Base-by-base conservation (phyloP, 208 protist species). In the Borovskyia barvae region DNA sequence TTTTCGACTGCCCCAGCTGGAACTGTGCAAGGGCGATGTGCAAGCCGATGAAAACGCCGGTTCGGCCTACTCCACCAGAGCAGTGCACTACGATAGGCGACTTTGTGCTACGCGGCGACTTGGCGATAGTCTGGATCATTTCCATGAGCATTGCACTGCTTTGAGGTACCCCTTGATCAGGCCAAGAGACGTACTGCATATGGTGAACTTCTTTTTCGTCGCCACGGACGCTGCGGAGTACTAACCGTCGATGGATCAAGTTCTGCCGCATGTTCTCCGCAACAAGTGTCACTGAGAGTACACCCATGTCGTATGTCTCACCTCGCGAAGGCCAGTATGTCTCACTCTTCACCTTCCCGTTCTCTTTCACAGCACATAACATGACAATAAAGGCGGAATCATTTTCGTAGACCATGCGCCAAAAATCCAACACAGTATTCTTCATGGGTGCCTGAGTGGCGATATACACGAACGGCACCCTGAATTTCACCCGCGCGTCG, bases 371-470 rank as follows among this genome's bases (percentile, higher is more conserved):
- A 1, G 54, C 70, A 57, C 84, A 92, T 9, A 95, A 74, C 87
- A 95, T 95, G 15, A 95, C 75, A 51, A 97, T 82, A 33, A 92
- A 91, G 24, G 49, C 52, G 19, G 75, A 61, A 40, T 89, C 68
- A 59, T 90, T 78, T 46, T 97, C 85, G 66, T 81, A 91, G 5
- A 95, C 63, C 87, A 95, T 94, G 39, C 87, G 60, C 92, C 92
- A 97, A 71, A 97, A 97, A 64, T 95, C 89, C 11, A 82, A 41
- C 28, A 93, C 57, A 0, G 85, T 93, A 59, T 92, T 80, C 24
- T 67, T 42, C 71, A 95, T 66, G 7, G 92, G 92, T n/a, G 81
- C 82, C 62, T 97, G 92, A 22, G 87, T 87, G 11, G 85, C 85
- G 54, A 97, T 95, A 70, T 97, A 97, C n/a, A 85, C 73, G 69